A percentile compares a stretch with the other conserved stretches of the same genome.
phyloP scores from a whole-genome alignment of 1,284 basidiomycete species.

The Tremellales sp. region DNA sequence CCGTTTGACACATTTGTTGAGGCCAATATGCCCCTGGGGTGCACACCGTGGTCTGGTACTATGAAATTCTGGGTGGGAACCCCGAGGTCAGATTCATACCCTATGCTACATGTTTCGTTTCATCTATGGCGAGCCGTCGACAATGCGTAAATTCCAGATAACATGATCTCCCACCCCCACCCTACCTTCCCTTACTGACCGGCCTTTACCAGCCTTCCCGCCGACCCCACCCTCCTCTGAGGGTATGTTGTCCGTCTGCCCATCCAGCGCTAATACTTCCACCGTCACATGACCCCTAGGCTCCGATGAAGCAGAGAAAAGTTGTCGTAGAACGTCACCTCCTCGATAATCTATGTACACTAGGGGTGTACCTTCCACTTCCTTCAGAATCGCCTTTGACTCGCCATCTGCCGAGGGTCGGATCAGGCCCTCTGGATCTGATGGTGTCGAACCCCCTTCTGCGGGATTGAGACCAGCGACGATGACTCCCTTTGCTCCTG shows the following conservation, averaged over 20 bases:
- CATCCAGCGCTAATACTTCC: background rate
- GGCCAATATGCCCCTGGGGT: too few relatives aligned
- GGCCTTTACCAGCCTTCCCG: background rate
- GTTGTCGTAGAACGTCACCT: background rate
- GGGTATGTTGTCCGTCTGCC: background rate
- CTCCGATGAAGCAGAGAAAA: background rate
- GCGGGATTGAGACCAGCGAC: conserved; percentile 56
- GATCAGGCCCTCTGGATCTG: conserved; percentile 21
- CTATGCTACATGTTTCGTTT: background rate
- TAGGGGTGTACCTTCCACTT: background rate
- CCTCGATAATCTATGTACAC: background rate
- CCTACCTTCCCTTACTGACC: background rate
- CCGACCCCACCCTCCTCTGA: background rate
- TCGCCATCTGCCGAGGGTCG: conserved; percentile 31
- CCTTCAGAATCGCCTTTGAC: background rate
- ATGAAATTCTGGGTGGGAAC: too few relatives aligned
- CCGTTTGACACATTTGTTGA: too few relatives aligned
- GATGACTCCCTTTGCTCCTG: conserved; percentile 68
- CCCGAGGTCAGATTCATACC: too few relatives aligned
- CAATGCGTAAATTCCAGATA: background rate
- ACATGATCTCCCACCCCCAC: background rate
- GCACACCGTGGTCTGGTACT: too few relatives aligned
- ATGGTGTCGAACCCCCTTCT: background rate
- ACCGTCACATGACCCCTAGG: background rate
- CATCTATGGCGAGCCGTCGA: background rate